phyloP scores from a whole-genome alignment of 345 rosid species.

The Eucalyptus sp. region DNA sequence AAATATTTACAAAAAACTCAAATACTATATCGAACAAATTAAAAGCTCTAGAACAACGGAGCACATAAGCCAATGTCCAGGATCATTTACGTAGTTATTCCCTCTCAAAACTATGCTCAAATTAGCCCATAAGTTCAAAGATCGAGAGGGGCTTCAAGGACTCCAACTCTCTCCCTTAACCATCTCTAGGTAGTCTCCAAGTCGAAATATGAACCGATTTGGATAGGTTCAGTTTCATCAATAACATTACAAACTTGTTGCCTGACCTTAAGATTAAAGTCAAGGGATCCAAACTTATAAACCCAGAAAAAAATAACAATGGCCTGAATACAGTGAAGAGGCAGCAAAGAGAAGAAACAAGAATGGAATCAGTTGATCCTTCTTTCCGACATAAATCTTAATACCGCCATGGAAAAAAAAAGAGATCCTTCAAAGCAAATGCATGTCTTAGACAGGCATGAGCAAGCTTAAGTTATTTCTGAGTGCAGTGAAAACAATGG shows the following conservation, averaged over 20 bases:
- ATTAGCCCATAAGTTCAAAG: neutral
- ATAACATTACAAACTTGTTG: neutral
- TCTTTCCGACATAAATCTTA: neutral
- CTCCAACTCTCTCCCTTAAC: neutral
- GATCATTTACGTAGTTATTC: neutral
- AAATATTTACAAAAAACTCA: no score
- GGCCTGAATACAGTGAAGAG: neutral
- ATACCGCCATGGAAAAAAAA: neutral
- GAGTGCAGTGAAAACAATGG: neutral
- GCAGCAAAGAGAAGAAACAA: neutral
- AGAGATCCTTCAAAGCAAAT: neutral
- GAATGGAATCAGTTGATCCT: neutral
- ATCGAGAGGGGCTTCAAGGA: neutral
- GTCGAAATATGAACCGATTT: neutral
- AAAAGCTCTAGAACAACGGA: neutral
- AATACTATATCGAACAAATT: no score
- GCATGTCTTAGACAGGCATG: neutral
- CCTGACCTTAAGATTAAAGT: neutral
- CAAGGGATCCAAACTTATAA: neutral
- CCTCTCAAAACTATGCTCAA: neutral
- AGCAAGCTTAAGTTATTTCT: neutral
- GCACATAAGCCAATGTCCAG: neutral
- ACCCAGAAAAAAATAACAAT: neutral
- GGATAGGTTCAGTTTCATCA: neutral
- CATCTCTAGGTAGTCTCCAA: neutral